Base-by-base conservation (phyloP, 2,329 filamentous ascomycete species). In the Dendrostoma leiphaemia region DNA sequence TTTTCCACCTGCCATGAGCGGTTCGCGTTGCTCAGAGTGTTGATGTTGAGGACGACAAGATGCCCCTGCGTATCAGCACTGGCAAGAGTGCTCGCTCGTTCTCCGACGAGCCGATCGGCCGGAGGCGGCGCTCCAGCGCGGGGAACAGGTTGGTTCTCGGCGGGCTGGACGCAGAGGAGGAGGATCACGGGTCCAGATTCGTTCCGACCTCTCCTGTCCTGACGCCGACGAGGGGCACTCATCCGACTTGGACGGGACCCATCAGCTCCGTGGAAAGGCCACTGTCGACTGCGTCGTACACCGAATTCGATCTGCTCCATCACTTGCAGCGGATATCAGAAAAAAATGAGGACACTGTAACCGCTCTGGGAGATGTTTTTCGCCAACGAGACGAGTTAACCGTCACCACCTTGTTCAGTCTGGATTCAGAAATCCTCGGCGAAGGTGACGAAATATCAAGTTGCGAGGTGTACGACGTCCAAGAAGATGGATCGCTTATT, bases 401-500 rank as follows among this genome's bases (percentile, higher is more conserved):
- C 19, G 53, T 62, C 21, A 53, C 62, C 2, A 53, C 62, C 15
- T 46, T 69, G 8, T 70, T 76, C 17, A 50, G 50, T 10, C 60
- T 61, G 10, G 58, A 62, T n/a, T 31, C 54, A 10, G 54, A 65
- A n/a, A 31, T 46, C 13, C 8, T 48, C 6, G 38, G 23, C 12
- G 31, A 12, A 34, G 72, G 75, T 37, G 65, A 69, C 7, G 67
- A 71, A 26, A 62, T 64, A 29, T 74, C 77, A 3, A 79, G 80
- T 15, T 82, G 81, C 57, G 80, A 82, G 59, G 76, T 84, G 4
- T 84, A 82, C 60, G 81, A 84, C 58, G 71, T 85, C 12, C 74
- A 72, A 1, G 65, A 66, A 4, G 74, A 81, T 51, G 76, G 77
- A 2, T 60, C 65, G 2, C 72, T 76, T 2, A 54, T 73, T 8